phyloP scores from a whole-genome alignment of 495 filamentous ascomycete species.

The Penicillium turbatum region DNA sequence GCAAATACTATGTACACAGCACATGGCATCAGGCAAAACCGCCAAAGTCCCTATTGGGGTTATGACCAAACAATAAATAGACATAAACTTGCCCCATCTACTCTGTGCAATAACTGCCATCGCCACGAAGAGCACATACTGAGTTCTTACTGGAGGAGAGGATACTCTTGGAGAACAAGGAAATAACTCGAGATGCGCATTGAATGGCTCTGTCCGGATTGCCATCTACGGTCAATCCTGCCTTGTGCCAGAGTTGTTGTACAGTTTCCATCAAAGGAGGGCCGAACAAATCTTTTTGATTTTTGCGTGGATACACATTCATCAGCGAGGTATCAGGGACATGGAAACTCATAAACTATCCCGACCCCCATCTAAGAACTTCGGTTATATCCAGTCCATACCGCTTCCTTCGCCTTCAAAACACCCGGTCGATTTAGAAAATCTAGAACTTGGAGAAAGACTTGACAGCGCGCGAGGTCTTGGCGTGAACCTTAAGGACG shows the following conservation, averaged over 20 bases:
- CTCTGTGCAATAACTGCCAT: not conserved
- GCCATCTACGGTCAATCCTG: slow-evolving; percentile 8
- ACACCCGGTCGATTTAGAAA: slow-evolving; percentile 31
- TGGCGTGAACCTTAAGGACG: slow-evolving; percentile 65
- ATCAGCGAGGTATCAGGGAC: slow-evolving; percentile 47
- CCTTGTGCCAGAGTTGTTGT: slow-evolving; percentile 17
- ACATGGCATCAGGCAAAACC: too few relatives aligned
- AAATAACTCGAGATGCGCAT: slow-evolving; percentile 20
- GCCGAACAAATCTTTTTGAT: slow-evolving; percentile 43
- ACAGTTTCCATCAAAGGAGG: slow-evolving; percentile 33
- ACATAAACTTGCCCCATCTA: not conserved
- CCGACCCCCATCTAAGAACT: slow-evolving; percentile 41
- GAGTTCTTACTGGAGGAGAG: not conserved
- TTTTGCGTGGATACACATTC: slow-evolving; percentile 48
- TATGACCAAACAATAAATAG: not conserved
- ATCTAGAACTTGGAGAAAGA: slow-evolving; percentile 93
- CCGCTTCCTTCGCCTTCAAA: slow-evolving; percentile 44
- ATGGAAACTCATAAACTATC: slow-evolving; percentile 49
- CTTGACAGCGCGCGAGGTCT: slow-evolving; percentile 89
- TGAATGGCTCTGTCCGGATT: slow-evolving; percentile 10
- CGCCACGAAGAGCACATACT: not conserved
- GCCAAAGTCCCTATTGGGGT: too few relatives aligned
- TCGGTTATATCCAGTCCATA: slow-evolving; percentile 43
- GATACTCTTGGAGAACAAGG: slow-evolving; percentile 9
- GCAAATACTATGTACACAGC: too few relatives aligned